Evolutionary conservation across 768 basidiomycete species (phyloP), one percentile per base, ranked within the genome.

Genomic region (Mycena haematopus): DNA sequence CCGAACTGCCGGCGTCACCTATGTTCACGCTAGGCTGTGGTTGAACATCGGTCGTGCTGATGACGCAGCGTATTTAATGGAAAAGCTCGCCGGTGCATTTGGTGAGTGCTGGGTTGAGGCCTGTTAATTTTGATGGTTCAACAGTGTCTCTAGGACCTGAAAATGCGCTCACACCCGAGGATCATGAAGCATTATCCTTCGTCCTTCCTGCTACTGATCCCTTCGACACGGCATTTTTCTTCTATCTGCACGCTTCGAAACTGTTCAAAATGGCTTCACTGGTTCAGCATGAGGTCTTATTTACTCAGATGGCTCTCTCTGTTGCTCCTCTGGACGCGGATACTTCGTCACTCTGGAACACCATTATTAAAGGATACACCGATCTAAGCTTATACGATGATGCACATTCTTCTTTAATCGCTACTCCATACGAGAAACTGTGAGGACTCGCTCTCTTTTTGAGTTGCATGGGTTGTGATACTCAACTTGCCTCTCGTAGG

Each of bases 301-400:
- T 96, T 72, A 85, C 90, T 50, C 86, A 89, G 66, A 79, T 93
- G 35, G 93, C 96, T 11, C 81, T 97, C 62, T 88, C 90, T n/a
- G 83, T 83, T 53, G 86, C 86, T 7, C 80, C 84, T 21, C 67
- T 75, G 31, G 82, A 78, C 21, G 74, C 75, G 19, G 85, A 89
- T 65, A 86, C 85, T 11, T 79, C 84, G 49, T 80, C 87, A n/a
- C 74, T 98, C 24, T 96, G 95, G 95, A 82, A 80, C 63, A 88
- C 80, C 60, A 79, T 95, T 21, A 92, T 91, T 74, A 84, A 88
- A 70, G 91, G 91, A 29, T 84, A 88, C 56, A 86, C 85, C 21
- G 89, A 91, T 51, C 77, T 93, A 44, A 86, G 84, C 7, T 77
- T 83, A 65, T 97, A 90, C 76, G 93, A 96, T 69, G 89, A 94